Percentiles rank a stretch among this genome's conserved stretches.
Evolutionary conservation across 2,329 filamentous ascomycete genomes (phyloP).

Genomic region (Colletotrichum orbiculare): DNA sequence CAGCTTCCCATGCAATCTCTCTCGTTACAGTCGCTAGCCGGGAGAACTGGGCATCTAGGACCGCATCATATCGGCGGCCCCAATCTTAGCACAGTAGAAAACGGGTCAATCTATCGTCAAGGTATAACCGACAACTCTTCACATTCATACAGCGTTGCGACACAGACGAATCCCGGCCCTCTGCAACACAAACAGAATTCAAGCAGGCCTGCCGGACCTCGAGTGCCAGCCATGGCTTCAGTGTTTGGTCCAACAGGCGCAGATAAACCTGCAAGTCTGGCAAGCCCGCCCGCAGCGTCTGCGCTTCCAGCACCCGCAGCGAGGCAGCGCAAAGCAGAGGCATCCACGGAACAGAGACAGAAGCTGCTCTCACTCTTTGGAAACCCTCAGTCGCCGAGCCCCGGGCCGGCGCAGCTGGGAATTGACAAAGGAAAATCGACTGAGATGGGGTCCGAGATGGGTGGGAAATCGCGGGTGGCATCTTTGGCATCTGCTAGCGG

Average conservation of each 20-base stretch:
- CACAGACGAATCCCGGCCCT: conserved; percentile 18
- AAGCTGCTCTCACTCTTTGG: conserved; percentile 72
- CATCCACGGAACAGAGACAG: conserved; percentile 55
- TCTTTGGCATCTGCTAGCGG: conserved; percentile 57
- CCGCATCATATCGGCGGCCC: conserved; percentile 5
- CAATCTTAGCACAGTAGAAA: conserved; percentile 17
- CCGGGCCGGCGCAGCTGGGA: conserved; percentile 11
- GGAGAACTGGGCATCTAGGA: conserved; percentile 2
- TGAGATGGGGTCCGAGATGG: conserved; percentile 42
- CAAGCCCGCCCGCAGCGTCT: conserved; percentile 43
- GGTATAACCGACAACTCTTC: conserved; percentile 6
- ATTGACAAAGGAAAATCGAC: conserved; percentile 45
- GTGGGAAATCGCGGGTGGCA: conserved; percentile 51
- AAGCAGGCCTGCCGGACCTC: conserved; percentile 11
- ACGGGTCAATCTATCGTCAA: conserved; percentile 9
- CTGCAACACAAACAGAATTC: conserved; percentile 20
- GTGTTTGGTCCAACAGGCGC: conserved; percentile 10
- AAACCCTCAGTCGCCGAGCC: conserved; percentile 50
- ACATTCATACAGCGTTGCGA: conserved; percentile 3
- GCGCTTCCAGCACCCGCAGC: conserved; percentile 43
- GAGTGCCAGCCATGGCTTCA: conserved; percentile 13
- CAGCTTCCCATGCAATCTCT: conserved; percentile 21
- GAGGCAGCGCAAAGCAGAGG: conserved; percentile 48
- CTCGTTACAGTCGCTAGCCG: conserved; percentile 22
- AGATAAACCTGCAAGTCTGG: conserved; percentile 38